Evolutionary conservation across 495 filamentous ascomycete genomes (phyloP), one percentile per base, ranked within the genome.

Genomic region (Hyaloscypha bicolor): DNA sequence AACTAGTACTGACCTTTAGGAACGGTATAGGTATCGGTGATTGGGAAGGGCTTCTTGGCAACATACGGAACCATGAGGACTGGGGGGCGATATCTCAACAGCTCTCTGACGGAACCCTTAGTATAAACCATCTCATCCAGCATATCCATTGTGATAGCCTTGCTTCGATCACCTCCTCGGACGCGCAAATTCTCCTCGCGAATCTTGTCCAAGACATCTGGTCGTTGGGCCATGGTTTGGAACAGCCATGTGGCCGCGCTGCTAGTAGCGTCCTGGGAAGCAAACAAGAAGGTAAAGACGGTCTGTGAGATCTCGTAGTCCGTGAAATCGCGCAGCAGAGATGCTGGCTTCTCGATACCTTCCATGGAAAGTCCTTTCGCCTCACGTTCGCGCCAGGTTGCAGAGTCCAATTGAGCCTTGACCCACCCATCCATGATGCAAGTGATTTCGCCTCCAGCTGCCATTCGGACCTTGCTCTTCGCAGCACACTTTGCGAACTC

Each of bases 51-150:
- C 81, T 96, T 97, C 90, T 98, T 99, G 72, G 87, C 92, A 62
- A 96, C 76, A 76, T 98, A 98, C 42, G 95, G 95, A 57, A 97
- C 93, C 95, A 99, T 98, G 80, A 97, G 86, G 71, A 99, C 95
- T 65, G 95, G 95, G 53, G 95, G 96, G 55, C 96, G 91, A 83
- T 97, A 98, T 70, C 95, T 91, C 52, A 99, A 87, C 42, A 91
- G 90, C 82, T 99, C 95, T 74, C 95, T 92, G 64, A 99, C 91
- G 59, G 96, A 91, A 51, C 93, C 95, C 61, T 93, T 91, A 35
- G 95, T 98, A 73, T 95, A 98, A 8, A 88, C 83, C 88, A 97
- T 87, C 64, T 88, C 85, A 71, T 98, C 95, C 31, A 97, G 82
- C 79, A 94, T 81, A 42, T 97, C 93, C 78, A 98, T 86, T 64